Conservation (phyloP, 2,329 filamentous ascomycete genomes). For the Neonectria hederae region DNA sequence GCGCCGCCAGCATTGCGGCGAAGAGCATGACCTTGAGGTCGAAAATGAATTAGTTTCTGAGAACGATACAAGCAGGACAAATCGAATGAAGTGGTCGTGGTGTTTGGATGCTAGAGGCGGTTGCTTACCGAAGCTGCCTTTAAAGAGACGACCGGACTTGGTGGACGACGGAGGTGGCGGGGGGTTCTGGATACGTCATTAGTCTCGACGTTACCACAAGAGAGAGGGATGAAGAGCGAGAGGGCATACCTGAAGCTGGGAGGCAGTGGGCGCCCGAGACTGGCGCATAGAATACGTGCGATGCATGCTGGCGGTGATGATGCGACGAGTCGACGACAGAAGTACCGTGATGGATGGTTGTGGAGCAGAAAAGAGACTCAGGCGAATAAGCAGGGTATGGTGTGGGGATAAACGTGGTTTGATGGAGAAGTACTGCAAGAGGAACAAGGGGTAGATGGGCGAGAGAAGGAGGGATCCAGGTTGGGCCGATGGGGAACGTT, state of each 20-base stretch:
- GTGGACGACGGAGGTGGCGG: constrained; percentile 91
- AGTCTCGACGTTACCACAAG: constrained; percentile 6
- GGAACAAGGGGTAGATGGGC: constrained; percentile 36
- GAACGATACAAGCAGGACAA: background rate
- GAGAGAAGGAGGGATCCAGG: constrained; percentile 29
- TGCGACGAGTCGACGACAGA: constrained; percentile 24
- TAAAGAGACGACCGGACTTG: constrained; percentile 90
- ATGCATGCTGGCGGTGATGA: constrained; percentile 74
- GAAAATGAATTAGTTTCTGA: constrained; percentile 19
- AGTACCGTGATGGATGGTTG: constrained; percentile 8
- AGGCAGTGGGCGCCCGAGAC: constrained; percentile 93
- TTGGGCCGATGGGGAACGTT: constrained; percentile 40
- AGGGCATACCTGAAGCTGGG: constrained; percentile 67
- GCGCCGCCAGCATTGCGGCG: constrained; percentile 79
- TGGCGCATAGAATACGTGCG: constrained; percentile 99
- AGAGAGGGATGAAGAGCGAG: background rate
- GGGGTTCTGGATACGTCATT: constrained; percentile 73
- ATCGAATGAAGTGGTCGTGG: background rate
- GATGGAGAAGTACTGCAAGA: constrained; percentile 30
- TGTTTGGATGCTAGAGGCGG: background rate
- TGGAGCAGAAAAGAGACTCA: constrained; percentile 33
- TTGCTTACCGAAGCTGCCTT: constrained; percentile 80
- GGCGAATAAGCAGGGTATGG: constrained; percentile 33
- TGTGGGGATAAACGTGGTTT: constrained; percentile 34
- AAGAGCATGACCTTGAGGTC: constrained; percentile 67